Evolutionary conservation across 345 rosid genomes (phyloP), one percentile per base, ranked within the genome.

Genomic region (Pistacia integerrima): DNA sequence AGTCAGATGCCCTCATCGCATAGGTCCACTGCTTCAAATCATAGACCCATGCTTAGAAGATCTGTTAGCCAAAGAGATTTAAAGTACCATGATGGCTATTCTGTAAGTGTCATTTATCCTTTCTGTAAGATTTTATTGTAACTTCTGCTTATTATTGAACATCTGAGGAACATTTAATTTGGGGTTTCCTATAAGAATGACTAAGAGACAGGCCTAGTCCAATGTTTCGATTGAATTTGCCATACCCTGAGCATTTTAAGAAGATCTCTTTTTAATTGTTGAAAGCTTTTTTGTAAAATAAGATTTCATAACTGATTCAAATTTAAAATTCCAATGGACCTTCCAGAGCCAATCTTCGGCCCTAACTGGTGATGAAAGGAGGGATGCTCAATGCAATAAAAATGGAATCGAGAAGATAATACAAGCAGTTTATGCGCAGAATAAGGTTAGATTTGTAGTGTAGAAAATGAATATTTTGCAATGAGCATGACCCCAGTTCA

Each of bases 301-400:
- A 56, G 22, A 35, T 58, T 70, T 16, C 4, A 17, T 28, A 25
- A 55, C 69, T 67, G 74, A 73, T 46, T 48, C 22, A 33, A 56
- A 44, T 74, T 58, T 61, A 25, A 67, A 62, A 52, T 36, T 25
- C 36, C 38, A 70, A 51, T 38, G 76, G 72, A 64, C 73, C 81
- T 87, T 82, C 46, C 89, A 96, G 99, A 93, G 97, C 75, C 94
- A 90, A 18, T 93, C 98, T n/a, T 91, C 97, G 48, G 85, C 84
- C 67, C 78, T 96, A 72, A 96, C 99, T 71, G 98, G 92, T 79
- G 99, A 93, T 69, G 99, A 96, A 82, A 90, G 83, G 44, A 91
- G 84, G 69, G 92, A 88, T 66, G 79, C 80, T 64, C 61, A 77
- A 71, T 74, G 83, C 46, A 75, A 70, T 76, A 84, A 80, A 80